Conservation (phyloP, 2,329 filamentous ascomycete species). For the Aciculosporium take region DNA sequence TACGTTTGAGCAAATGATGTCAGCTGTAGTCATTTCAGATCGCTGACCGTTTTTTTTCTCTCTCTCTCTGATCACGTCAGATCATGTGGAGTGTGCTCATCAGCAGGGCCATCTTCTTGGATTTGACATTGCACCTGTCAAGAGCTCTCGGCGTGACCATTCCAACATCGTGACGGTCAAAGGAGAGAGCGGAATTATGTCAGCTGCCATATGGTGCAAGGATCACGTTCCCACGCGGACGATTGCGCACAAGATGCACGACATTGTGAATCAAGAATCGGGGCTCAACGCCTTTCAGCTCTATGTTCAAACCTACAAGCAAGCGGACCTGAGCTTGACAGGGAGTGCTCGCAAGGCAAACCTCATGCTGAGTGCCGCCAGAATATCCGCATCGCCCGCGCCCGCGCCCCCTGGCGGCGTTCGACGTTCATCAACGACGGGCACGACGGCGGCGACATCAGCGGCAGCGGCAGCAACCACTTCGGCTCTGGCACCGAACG, state of each 20-base stretch:
- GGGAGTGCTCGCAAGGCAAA: constrained; percentile 90
- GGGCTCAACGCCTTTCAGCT: constrained; percentile 71
- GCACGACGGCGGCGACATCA: constrained; percentile 21
- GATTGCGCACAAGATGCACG: constrained; percentile 64
- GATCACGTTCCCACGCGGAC: constrained; percentile 65
- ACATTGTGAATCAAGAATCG: constrained; percentile 49
- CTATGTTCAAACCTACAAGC: constrained; percentile 82
- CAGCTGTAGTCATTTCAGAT: too few relatives aligned
- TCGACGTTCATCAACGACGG: constrained; percentile 35
- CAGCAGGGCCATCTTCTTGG: constrained; percentile 71
- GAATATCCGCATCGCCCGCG: constrained; percentile 28
- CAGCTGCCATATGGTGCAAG: constrained; percentile 83
- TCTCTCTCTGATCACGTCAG: constrained; percentile 3
- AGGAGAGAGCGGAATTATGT: constrained; percentile 67
- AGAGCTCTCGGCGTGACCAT: constrained; percentile 73
- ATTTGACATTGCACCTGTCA: constrained; percentile 82
- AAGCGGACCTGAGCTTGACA: constrained; percentile 79
- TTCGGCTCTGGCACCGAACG: constrained; percentile 6
- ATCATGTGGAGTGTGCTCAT: constrained; percentile 79
- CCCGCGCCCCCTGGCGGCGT: constrained; percentile 18
- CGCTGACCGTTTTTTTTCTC: not conserved
- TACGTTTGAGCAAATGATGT: not conserved
- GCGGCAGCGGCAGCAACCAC: constrained; percentile 18
- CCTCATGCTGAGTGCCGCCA: constrained; percentile 51
- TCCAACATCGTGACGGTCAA: constrained; percentile 68